Percentiles rank a stretch among this genome's conserved stretches.
Conservation (phyloP, 83 land plant species). For the Picea abies region DNA sequence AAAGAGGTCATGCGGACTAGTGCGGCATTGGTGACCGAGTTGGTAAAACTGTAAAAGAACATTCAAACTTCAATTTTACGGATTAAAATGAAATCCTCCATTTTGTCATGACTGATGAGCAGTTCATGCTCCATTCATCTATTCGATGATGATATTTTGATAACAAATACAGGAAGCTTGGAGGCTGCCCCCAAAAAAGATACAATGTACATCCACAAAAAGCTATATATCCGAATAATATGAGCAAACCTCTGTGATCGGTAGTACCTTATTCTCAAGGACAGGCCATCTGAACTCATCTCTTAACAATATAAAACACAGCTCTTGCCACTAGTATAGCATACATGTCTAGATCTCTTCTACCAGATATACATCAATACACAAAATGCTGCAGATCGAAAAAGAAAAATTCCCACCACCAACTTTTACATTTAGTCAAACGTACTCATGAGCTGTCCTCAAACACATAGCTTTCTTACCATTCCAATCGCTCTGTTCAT, state of each 20-base stretch:
- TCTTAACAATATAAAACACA: conserved; percentile 9
- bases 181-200: neutral
- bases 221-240: no score
- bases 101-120: neutral
- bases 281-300: neutral
- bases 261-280: neutral
- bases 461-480: neutral
- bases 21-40: no score
- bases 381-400: neutral
- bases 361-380: conserved; percentile 1
- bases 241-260: neutral
- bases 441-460: neutral
- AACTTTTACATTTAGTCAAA: neutral
- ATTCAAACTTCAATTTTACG: neutral
- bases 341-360: neutral
- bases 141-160: neutral
- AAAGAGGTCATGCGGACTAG: no score
- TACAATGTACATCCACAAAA: conserved; percentile 4
- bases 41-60: no score
- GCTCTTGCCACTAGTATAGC: conserved; percentile 1
- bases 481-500: neutral
- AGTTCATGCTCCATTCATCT: neutral
- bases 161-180: neutral
- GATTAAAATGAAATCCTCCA: neutral
- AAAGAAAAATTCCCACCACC: neutral